Evolutionary conservation across 2,329 filamentous ascomycete genomes (phyloP).

Genomic region (Sporothrix inflata): DNA sequence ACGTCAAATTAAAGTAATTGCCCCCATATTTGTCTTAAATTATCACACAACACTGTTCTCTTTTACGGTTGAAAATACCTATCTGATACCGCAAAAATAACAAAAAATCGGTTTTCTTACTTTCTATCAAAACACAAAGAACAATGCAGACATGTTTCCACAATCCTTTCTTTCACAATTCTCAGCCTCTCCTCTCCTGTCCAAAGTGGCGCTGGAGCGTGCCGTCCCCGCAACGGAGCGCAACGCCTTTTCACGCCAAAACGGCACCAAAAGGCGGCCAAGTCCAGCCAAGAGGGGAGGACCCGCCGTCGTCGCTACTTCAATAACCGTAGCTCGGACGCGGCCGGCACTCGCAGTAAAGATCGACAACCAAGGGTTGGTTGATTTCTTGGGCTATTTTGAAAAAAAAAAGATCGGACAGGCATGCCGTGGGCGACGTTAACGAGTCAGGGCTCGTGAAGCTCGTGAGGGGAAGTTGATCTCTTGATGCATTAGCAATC

Average conservation of each 20-base stretch:
- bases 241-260: neutral
- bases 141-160: too few relatives aligned
- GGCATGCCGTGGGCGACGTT: neutral
- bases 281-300: neutral
- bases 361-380: neutral
- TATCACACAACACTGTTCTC: too few relatives aligned
- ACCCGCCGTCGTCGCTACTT: neutral
- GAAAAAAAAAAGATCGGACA: neutral
- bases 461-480: neutral
- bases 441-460: neutral
- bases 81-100: too few relatives aligned
- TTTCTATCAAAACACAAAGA: too few relatives aligned
- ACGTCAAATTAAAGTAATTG: too few relatives aligned
- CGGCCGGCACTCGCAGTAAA: neutral
- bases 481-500: neutral
- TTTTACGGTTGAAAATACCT: too few relatives aligned
- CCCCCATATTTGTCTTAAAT: too few relatives aligned
- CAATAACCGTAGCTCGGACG: slow-evolving; percentile 8
- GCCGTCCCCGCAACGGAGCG: neutral
- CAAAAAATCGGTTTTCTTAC: too few relatives aligned
- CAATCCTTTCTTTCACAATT: too few relatives aligned
- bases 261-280: neutral
- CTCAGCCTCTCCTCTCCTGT: neutral
- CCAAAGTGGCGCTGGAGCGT: neutral
- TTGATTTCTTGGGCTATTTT: neutral